phyloP scores from a whole-genome alignment of 345 rosid species.

The Brassica juncea region DNA sequence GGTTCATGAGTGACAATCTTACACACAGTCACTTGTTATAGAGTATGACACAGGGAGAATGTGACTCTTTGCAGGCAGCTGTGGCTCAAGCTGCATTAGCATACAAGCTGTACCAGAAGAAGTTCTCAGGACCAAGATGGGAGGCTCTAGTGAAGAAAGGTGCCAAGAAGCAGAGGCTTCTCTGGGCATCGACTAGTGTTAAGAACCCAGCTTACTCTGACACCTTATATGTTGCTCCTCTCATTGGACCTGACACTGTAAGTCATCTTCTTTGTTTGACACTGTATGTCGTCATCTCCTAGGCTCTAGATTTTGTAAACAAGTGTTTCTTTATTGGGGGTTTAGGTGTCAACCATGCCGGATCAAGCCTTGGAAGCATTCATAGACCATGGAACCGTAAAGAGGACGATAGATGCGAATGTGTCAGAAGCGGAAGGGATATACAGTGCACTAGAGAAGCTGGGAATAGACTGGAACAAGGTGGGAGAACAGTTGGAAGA shows the following conservation, averaged over 20 bases:
- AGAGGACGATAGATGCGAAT: slow-evolving; percentile 86
- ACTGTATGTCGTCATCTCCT: too few species aligned
- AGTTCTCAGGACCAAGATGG: slow-evolving; percentile 98
- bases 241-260: slow-evolving; percentile 93
- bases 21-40: not conserved
- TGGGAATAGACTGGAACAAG: slow-evolving; percentile 83
- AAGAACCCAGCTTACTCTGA: slow-evolving; percentile 96
- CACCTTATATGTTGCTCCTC: slow-evolving; percentile 85
- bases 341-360: slow-evolving; percentile 96
- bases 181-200: slow-evolving; percentile 98
- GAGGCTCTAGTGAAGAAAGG: slow-evolving; percentile 92
- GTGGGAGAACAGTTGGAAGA: slow-evolving; percentile 84
- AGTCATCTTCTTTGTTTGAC: slow-evolving; percentile 27
- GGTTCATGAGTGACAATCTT: not conserved
- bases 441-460: slow-evolving; percentile 91
- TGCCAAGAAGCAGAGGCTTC: slow-evolving; percentile 94
- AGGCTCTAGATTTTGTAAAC: slow-evolving; percentile 8
- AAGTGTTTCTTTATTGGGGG: not conserved
- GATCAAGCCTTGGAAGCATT: slow-evolving; percentile 98
- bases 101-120: slow-evolving; percentile 91
- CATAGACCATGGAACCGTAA: slow-evolving; percentile 74
- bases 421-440: slow-evolving; percentile 94
- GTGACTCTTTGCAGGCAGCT: slow-evolving; percentile 62
- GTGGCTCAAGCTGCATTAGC: slow-evolving; percentile 98
- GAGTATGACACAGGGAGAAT: too few species aligned